Percentiles rank a stretch among this genome's conserved stretches.
These are phyloP conservation scores for Claviceps humidiphila DNA, from an alignment of 2,329 filamentous ascomycete species.

Conservation along the genomic window DNA sequence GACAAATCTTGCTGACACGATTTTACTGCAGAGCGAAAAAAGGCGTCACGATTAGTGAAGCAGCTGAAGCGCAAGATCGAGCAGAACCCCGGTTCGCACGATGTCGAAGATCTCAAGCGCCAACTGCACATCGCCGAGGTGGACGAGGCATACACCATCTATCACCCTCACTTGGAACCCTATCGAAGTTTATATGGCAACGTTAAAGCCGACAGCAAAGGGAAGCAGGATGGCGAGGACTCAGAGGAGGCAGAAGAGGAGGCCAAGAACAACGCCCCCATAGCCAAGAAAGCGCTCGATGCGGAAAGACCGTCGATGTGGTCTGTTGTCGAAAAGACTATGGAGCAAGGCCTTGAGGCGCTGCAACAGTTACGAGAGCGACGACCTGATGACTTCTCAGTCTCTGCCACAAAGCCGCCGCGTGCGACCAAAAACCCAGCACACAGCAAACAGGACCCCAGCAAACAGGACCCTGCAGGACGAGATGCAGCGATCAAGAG, in stretches of 20 bases:
- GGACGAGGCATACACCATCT: slow-evolving; percentile 62
- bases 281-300: slow-evolving; percentile 30
- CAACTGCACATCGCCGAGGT: slow-evolving; percentile 58
- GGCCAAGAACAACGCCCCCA: slow-evolving; percentile 20
- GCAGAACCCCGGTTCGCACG: slow-evolving; percentile 34
- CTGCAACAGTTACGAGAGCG: slow-evolving; percentile 45
- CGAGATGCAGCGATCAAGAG: slow-evolving; percentile 3
- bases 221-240: slow-evolving; percentile 21
- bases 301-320: slow-evolving; percentile 48
- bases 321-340: slow-evolving; percentile 50
- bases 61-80: slow-evolving; percentile 47
- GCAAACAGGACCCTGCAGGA: neutral
- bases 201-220: slow-evolving; percentile 22
- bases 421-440: slow-evolving; percentile 1
- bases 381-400: slow-evolving; percentile 13
- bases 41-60: slow-evolving; percentile 54
- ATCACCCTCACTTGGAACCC: slow-evolving; percentile 55
- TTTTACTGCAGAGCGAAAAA: slow-evolving; percentile 48
- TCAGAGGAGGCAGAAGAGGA: slow-evolving; percentile 29
- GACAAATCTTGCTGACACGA: neutral
- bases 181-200: slow-evolving; percentile 53
- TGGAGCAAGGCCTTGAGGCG: slow-evolving; percentile 39
- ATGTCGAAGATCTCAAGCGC: slow-evolving; percentile 35
- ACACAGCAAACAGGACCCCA: neutral
- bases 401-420: slow-evolving; percentile 7